Evolutionary conservation across 192 early-diverging fungal genomes (phyloP), one percentile per base, ranked within the genome.

Genomic region (Coemansia sp.): DNA sequence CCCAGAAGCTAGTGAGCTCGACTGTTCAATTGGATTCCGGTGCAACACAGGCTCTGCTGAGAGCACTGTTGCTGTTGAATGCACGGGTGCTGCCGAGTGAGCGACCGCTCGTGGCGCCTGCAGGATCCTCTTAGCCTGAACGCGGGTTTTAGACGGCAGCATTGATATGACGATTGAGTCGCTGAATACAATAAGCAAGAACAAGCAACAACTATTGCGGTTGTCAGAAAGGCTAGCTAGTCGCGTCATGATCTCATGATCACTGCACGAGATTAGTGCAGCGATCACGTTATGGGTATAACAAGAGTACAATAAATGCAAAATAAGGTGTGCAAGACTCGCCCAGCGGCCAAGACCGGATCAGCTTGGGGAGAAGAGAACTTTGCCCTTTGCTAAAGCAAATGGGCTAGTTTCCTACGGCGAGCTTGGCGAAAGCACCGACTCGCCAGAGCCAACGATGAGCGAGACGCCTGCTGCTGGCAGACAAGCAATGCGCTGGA

Each of bases 381-480:
- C n/a, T n/a, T n/a, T n/a, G n/a, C n/a, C n/a, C n/a, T n/a, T n/a
- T n/a, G n/a, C n/a, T n/a, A n/a, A n/a, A n/a, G n/a, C n/a, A n/a
- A n/a, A n/a, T n/a, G n/a, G n/a, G n/a, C n/a, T n/a, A 32, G 36
- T 54, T 36, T 25, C 10, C 64, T 40, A 77, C 4, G 69, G 75
- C 10, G 70, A 67, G 43, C 56, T 57, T 3, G 69, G 69, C 10
- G 62, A 42, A 1, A 58, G 17, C 12, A 68, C 65, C 10, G 71
- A 73, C 46, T 79, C 76, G 47, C 61, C 76, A 35, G 71, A 73
- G 29, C 71, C 76, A 14, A 70, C 71, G 35, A 73, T 64, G 35
- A 78, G 53, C 6, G 76, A 58, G 19, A 69, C 62, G 49, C 70
- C 59, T 17, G 72, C 65, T 2, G 43, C 32, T 0, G 67, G 67